Evolutionary conservation across 495 filamentous ascomycete species (phyloP).

Genomic region (Aeminium ludgeri): DNA sequence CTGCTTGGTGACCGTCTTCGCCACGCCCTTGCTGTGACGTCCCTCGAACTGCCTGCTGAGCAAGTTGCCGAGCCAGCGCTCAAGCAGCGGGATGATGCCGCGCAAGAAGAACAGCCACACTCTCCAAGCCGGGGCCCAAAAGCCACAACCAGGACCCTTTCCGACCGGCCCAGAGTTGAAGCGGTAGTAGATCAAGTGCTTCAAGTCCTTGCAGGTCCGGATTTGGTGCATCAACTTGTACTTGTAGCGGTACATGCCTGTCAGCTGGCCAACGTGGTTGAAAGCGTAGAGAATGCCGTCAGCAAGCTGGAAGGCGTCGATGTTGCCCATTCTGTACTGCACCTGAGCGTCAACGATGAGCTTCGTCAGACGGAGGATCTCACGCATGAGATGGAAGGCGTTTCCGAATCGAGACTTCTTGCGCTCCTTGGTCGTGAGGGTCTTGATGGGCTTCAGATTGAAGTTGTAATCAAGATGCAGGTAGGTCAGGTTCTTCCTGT

Average conservation of each 20-base stretch:
- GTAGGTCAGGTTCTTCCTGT: slow-evolving; percentile 97
- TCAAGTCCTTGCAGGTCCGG: slow-evolving; percentile 95
- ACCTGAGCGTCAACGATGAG: slow-evolving; percentile 98
- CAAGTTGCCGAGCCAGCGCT: slow-evolving; percentile 95
- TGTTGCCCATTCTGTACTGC: slow-evolving; percentile 94
- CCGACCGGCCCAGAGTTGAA: slow-evolving; percentile 97
- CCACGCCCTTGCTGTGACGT: slow-evolving; percentile 96
- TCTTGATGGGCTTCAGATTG: slow-evolving; percentile 98
- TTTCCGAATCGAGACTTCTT: slow-evolving; percentile 99
- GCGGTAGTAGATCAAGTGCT: slow-evolving; percentile 98
- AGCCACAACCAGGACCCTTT: slow-evolving; percentile 95
- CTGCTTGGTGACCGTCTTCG: slow-evolving; percentile 98
- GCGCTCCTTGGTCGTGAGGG: slow-evolving; percentile 93
- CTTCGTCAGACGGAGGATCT: slow-evolving; percentile 95
- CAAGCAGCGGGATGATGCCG: slow-evolving; percentile 89
- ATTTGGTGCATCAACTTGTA: slow-evolving; percentile 99
- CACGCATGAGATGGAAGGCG: slow-evolving; percentile 97
- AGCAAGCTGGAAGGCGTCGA: slow-evolving; percentile 96
- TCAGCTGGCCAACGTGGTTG: slow-evolving; percentile 97
- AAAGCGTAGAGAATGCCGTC: slow-evolving; percentile 98
- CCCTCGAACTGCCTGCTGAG: slow-evolving; percentile 96
- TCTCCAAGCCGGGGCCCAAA: slow-evolving; percentile 98
- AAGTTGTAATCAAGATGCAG: slow-evolving; percentile 99
- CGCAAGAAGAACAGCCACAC: slow-evolving; percentile 99
- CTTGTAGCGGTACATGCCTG: slow-evolving; percentile 99